Evolutionary conservation across 1,139 yeast species (phyloP).

Genomic region (Hansenula anomala): DNA sequence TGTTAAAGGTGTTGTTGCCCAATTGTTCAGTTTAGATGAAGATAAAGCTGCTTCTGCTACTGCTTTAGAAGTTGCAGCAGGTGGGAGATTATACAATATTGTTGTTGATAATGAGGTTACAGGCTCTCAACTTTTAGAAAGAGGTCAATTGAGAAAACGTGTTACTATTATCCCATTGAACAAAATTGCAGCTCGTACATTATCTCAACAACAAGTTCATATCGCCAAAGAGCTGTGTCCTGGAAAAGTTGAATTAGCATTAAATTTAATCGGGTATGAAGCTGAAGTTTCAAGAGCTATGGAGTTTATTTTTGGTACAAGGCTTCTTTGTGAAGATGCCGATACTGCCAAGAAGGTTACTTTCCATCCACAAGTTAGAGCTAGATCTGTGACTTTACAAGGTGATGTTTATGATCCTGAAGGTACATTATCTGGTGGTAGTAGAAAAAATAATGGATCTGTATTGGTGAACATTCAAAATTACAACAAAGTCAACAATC

Average conservation of each 20-base stretch:
- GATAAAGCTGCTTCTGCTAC: slow-evolving; percentile 58
- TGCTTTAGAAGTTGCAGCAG: slow-evolving; percentile 93
- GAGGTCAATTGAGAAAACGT: slow-evolving; percentile 73
- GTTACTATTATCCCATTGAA: slow-evolving; percentile 92
- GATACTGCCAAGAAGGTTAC: slow-evolving; percentile 85
- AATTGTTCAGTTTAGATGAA: slow-evolving; percentile 63
- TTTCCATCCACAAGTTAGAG: slow-evolving; percentile 73
- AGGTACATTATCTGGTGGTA: slow-evolving; percentile 96
- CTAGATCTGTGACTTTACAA: slow-evolving; percentile 86
- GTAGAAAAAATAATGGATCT: slow-evolving; percentile 56
- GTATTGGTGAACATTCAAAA: slow-evolving; percentile 64
- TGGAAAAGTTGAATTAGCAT: slow-evolving; percentile 81
- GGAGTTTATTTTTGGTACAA: slow-evolving; percentile 88
- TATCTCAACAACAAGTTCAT: slow-evolving; percentile 39
- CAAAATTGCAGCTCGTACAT: slow-evolving; percentile 60
- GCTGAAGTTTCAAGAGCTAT: slow-evolving; percentile 71
- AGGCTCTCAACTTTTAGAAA: slow-evolving; percentile 76
- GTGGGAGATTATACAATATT: slow-evolving; percentile 83
- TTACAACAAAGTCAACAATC: slow-evolving; percentile 47
- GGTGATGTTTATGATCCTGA: slow-evolving; percentile 97
- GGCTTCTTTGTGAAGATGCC: slow-evolving; percentile 81
- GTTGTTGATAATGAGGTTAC: slow-evolving; percentile 86
- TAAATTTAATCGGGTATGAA: slow-evolving; percentile 74
- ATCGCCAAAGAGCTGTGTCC: slow-evolving; percentile 73
- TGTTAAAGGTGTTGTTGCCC: slow-evolving; percentile 90